Percentiles rank a stretch among this genome's conserved stretches.
Evolutionary conservation across 768 basidiomycete genomes (phyloP).

Genomic region (Psilocybe cubensis): DNA sequence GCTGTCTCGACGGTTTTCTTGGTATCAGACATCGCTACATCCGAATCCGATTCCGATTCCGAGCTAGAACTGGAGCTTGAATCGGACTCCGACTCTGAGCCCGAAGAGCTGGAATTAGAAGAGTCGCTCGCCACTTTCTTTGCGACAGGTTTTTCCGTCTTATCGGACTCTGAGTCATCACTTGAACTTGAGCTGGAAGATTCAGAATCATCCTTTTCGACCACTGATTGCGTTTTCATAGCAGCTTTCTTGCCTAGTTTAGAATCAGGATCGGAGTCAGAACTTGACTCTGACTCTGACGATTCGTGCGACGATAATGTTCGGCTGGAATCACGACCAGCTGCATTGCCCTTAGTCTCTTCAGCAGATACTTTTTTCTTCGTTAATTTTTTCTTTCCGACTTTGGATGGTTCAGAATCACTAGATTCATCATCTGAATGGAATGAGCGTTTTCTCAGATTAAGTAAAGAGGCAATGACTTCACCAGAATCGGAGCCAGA

Average conservation of each 20-base stretch:
- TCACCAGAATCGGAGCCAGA: slow-evolving; percentile 34
- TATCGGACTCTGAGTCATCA: slow-evolving; percentile 10
- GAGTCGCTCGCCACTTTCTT: slow-evolving; percentile 9
- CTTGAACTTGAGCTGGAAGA: slow-evolving; percentile 12
- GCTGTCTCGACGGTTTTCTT: not conserved
- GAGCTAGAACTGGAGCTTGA: slow-evolving; percentile 27
- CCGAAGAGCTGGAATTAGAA: slow-evolving; percentile 20
- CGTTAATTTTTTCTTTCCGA: slow-evolving; percentile 18
- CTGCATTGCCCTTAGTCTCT: slow-evolving; percentile 10
- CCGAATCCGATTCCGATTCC: slow-evolving; percentile 20
- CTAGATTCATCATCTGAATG: slow-evolving; percentile 38
- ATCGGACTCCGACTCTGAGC: slow-evolving; percentile 14
- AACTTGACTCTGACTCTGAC: slow-evolving; percentile 30
- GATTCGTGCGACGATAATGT: slow-evolving; percentile 30
- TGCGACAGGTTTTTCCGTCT: not conserved
- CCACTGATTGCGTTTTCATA: slow-evolving; percentile 1
- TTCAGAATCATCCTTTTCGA: slow-evolving; percentile 1
- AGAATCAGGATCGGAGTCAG: slow-evolving; percentile 17
- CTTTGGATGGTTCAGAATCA: slow-evolving; percentile 25
- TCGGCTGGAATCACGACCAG: slow-evolving; percentile 39
- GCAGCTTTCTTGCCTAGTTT: slow-evolving; percentile 8
- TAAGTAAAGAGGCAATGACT: not conserved
- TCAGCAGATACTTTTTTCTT: slow-evolving; percentile 15
- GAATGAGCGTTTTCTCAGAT: not conserved
- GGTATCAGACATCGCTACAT: slow-evolving; percentile 4